Evolutionary conservation across 1,284 basidiomycete species (phyloP).

Genomic region (Coniophora puteana): DNA sequence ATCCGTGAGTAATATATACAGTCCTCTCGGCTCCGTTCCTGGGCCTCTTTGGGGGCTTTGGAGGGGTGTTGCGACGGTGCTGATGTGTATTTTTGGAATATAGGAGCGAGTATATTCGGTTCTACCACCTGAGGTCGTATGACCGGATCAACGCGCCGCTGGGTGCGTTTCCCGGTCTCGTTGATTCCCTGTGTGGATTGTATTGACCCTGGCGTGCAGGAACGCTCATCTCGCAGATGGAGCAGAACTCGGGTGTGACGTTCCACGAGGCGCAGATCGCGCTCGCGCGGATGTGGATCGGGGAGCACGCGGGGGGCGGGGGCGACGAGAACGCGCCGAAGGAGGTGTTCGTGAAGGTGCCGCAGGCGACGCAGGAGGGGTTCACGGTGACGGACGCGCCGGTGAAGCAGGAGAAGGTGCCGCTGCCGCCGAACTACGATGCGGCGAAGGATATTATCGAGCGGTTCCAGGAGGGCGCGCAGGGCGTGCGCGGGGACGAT

Average conservation of each 20-base stretch:
- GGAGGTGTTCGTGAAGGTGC: conserved; percentile 50
- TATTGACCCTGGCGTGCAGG: conserved; percentile 24
- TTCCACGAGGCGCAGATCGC: conserved; percentile 88
- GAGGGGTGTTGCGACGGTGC: neutral
- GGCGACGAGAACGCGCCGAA: conserved; percentile 38
- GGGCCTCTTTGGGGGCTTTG: neutral
- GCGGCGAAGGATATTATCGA: conserved; percentile 64
- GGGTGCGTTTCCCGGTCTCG: conserved; percentile 33
- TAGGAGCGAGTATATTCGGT: conserved; percentile 76
- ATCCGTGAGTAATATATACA: conserved; percentile 64
- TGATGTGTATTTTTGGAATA: conserved; percentile 7
- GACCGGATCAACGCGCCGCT: conserved; percentile 87
- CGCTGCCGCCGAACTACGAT: conserved; percentile 61
- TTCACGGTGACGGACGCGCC: conserved; percentile 37
- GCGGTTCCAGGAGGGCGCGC: conserved; percentile 65
- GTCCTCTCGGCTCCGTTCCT: neutral
- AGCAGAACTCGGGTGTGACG: conserved; percentile 70
- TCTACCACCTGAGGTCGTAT: conserved; percentile 88
- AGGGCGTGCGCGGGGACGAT: conserved; percentile 48
- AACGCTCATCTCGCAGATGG: conserved; percentile 65
- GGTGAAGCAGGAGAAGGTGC: conserved; percentile 55
- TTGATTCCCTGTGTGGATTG: too few relatives aligned
- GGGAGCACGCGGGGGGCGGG: conserved; percentile 37
- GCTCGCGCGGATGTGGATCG: conserved; percentile 80
- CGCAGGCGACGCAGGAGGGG: conserved; percentile 42